These are phyloP conservation scores for Citrus mangshanensis DNA, from an alignment of 345 rosid genomes.

Conservation along the genomic window DNA sequence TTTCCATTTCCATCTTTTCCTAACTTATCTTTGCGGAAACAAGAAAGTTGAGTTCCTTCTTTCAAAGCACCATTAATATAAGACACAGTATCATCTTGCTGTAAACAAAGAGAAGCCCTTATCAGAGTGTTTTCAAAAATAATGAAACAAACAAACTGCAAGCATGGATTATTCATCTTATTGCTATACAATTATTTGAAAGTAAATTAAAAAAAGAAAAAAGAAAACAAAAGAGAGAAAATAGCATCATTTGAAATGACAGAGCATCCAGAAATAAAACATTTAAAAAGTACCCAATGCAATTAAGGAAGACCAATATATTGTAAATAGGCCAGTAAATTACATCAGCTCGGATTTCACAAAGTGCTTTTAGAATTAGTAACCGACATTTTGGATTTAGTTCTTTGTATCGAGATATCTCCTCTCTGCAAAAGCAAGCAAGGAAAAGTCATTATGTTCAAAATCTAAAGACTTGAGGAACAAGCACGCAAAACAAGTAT, in stretches of 20 bases:
- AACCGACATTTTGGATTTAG: constrained; percentile 62
- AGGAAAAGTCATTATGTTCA: constrained; percentile 9
- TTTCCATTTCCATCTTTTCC: constrained; percentile 59
- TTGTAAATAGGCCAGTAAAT: constrained; percentile 6
- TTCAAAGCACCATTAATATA: constrained; percentile 53
- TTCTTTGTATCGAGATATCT: constrained; percentile 55
- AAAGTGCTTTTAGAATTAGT: constrained; percentile 67
- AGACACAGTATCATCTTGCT: constrained; percentile 70
- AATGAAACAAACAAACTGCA: constrained; percentile 8
- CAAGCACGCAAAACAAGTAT: neutral
- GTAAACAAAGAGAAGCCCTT: constrained; percentile 19
- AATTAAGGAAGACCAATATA: constrained; percentile 6
- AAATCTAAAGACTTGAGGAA: constrained; percentile 6
- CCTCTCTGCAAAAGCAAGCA: constrained; percentile 49
- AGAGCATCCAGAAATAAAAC: neutral
- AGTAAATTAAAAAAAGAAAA: neutral
- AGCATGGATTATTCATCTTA: constrained; percentile 5
- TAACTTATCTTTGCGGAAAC: constrained; percentile 62
- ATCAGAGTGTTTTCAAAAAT: neutral
- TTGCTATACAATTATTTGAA: neutral
- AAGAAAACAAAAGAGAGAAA: neutral
- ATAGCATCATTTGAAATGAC: neutral
- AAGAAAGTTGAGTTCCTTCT: constrained; percentile 40
- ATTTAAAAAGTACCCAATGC: constrained; percentile 1
- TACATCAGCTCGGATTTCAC: constrained; percentile 85